Evolutionary conservation across 352 stramenopile genomes (phyloP), one percentile per base, ranked within the genome.

Genomic region (Pythium graminicola): DNA sequence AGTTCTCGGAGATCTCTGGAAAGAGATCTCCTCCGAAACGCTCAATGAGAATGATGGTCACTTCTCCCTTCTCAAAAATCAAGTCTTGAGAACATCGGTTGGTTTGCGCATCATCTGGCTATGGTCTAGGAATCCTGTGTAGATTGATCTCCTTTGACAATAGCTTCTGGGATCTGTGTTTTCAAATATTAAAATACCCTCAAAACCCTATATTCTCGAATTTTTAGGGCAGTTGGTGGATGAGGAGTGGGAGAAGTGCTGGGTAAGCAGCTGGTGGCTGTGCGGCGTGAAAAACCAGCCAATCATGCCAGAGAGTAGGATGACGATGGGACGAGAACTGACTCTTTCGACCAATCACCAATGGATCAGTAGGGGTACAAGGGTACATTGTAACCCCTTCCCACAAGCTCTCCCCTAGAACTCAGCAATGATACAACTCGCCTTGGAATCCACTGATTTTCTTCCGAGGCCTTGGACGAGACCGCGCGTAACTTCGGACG

Each of bases 381-480:
- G 53, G 53, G 38, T 60, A 60, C 43, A 50, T 0, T 22, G 53
- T 60, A 60, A 29, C 53, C 52, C 19, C 22, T 22, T 19, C 19
- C 20, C 39, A 17, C 27, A 17, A 24, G 20, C 38, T 44, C 44
- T 19, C 51, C 44, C 45, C 54, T 45, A 60, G 22, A 27, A 27
- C 53, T 60, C 44, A 60, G 53, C 54, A 54, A 60, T 60, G 53
- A 60, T 60, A 49, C 45, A 40, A 53, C 33, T 41, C 32, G 47
- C 17, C 19, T 27, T 53, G 44, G 44, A 60, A 60, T 60, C 53
- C 53, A 54, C 53, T 51, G 53, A 60, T 60, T 60, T 29, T 45
- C 35, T 32, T 24, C 33, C 36, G 36, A 38, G 31, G 31, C 31
- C 31, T 16, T 16, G 9, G 31, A 38, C 31, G 31, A n/a, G n/a